A percentile compares a stretch with the other conserved stretches of the same genome.
Evolutionary conservation across 2,329 filamentous ascomycete genomes (phyloP).

Genomic region (Aspergillus chevalieri): DNA sequence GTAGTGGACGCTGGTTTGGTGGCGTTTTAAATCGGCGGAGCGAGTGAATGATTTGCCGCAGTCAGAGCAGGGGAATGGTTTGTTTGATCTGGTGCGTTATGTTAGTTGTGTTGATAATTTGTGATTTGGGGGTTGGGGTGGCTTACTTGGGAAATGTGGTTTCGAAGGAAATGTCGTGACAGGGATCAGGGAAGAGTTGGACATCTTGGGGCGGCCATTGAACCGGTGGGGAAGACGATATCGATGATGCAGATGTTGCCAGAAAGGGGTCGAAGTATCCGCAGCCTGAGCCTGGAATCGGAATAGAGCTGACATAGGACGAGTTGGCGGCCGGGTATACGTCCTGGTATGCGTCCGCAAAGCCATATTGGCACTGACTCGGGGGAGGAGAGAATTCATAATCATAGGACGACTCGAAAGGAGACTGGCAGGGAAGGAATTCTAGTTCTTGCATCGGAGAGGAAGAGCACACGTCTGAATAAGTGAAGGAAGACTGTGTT

Average conservation of each 20-base stretch:
- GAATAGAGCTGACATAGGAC: background rate
- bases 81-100: constrained; percentile 16
- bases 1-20: constrained; percentile 43
- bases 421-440: constrained; percentile 1
- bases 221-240: background rate
- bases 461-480: constrained; percentile 11
- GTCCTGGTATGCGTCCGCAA: background rate
- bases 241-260: constrained; percentile 8
- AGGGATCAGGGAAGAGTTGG: background rate
- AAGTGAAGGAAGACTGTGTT: constrained; percentile 10
- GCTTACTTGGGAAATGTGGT: background rate
- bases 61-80: constrained; percentile 27
- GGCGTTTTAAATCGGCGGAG: constrained; percentile 46
- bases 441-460: constrained; percentile 5
- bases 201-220: background rate
- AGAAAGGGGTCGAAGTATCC: constrained; percentile 6
- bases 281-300: constrained; percentile 4
- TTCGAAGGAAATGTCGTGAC: background rate
- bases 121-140: background rate
- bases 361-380: background rate
- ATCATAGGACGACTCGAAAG: constrained; percentile 4
- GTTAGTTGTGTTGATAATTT: constrained; percentile 2
- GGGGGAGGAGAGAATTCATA: background rate
- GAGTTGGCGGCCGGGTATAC: background rate
- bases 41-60: constrained; percentile 40